phyloP scores from a whole-genome alignment of 306 rosid genomes.

The Begonia fuchsioides region DNA sequence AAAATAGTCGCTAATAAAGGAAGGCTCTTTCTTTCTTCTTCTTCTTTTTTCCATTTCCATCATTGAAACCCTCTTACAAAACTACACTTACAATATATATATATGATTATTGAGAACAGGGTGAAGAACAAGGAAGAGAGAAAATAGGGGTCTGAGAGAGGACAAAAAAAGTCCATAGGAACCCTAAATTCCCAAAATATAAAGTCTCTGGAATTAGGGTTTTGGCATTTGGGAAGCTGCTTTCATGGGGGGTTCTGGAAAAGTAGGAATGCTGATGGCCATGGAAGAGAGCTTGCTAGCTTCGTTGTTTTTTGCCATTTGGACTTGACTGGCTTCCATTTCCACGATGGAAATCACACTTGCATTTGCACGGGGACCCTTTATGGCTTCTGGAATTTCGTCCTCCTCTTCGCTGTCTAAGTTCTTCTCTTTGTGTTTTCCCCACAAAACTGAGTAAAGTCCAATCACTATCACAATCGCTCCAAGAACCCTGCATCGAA shows the following conservation, averaged over 20 bases:
- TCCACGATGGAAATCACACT: slow-evolving; percentile 9
- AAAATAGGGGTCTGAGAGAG: too few species aligned
- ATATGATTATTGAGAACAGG: too few species aligned
- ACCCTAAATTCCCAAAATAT: too few species aligned
- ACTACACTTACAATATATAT: background rate
- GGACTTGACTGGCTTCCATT: slow-evolving; percentile 16
- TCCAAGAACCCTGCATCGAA: slow-evolving; percentile 55
- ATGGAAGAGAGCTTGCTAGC: slow-evolving; percentile 14
- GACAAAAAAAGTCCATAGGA: too few species aligned
- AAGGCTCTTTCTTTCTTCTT: too few species aligned
- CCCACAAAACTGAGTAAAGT: slow-evolving; percentile 79
- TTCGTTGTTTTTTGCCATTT: slow-evolving; percentile 4
- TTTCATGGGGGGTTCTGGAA: slow-evolving; percentile 18
- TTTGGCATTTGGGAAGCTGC: slow-evolving; percentile 2
- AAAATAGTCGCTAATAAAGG: background rate
- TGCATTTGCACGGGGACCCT: slow-evolving; percentile 20
- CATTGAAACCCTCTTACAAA: background rate
- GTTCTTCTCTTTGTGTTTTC: slow-evolving; percentile 55
- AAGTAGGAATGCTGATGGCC: slow-evolving; percentile 18
- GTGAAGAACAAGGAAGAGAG: too few species aligned
- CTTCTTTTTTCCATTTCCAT: slow-evolving; percentile 4
- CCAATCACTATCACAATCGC: slow-evolving; percentile 58
- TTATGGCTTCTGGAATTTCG: slow-evolving; percentile 41
- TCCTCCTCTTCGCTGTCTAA: slow-evolving; percentile 17
- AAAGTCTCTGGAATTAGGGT: background rate